Evolutionary conservation across 2,329 filamentous ascomycete species (phyloP), one percentile per base, ranked within the genome.

Genomic region (Cladophialophora bantiana): DNA sequence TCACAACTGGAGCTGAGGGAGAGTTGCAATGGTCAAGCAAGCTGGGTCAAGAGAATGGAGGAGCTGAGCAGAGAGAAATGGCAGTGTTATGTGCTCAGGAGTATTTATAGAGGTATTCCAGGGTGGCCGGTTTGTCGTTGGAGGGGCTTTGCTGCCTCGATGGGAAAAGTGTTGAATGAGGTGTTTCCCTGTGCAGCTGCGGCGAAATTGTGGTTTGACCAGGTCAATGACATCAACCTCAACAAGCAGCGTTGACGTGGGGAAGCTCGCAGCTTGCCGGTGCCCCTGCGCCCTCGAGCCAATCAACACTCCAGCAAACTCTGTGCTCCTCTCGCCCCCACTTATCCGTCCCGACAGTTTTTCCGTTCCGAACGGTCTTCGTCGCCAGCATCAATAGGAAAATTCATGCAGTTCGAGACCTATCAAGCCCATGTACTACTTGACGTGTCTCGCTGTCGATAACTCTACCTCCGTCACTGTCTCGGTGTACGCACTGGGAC

Each of bases 101-200:
- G 59, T 61, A 61, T 61, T 61, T 61, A 61, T 61, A 18, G 31
- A 64, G 42, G 31, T 26, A 15, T 9, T 65, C 34, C 31, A 31
- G 38, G 20, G 15, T 13, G 12, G 20, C 38, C 50, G 52, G n/a
- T 42, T 15, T 13, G 18, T 31, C 32, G 38, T 50, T 35, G 32
- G 38, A 18, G 54, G 62, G 56, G 50, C 40, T 31, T 65, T 36
- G 34, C 32, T 34, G 59, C 26, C 56, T 13, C 34, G n/a, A 55
- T 15, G 15, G 15, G 18, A 52, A 58, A 67, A 64, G 20, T 64
- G 59, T 64, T 60, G 59, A 58, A 62, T 64, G 57, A 68, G 57
- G 26, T 65, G 65, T 61, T 57, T 56, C 56, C 42, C 32, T 50
- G 45, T 20, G 53, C 53, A 55, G 45, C 13, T 59, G 45, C 55